A percentile compares a stretch with the other conserved stretches of the same genome.
Evolutionary conservation across 768 basidiomycete species (phyloP).

Genomic region (Crepidotus variabilis): DNA sequence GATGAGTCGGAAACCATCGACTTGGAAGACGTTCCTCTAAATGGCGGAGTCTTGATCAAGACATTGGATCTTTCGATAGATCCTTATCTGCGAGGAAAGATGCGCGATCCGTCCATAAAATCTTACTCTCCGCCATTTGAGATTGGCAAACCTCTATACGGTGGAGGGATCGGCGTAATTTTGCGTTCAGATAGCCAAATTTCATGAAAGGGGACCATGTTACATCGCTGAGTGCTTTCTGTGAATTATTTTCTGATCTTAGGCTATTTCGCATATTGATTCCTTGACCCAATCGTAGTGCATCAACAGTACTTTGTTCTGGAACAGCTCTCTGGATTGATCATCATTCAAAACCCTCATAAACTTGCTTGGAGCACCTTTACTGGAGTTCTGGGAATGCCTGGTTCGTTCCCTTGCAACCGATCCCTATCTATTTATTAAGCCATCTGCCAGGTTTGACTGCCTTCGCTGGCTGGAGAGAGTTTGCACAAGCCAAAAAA

Average conservation of each 20-base stretch:
- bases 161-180: conserved; percentile 39
- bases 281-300: conserved; percentile 21
- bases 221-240: conserved; percentile 29
- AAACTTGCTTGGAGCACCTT: conserved; percentile 46
- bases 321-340: conserved; percentile 15
- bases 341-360: conserved; percentile 34
- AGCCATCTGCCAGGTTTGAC: conserved; percentile 26
- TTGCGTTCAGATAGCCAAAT: conserved; percentile 35
- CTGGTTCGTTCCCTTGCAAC: conserved; percentile 30
- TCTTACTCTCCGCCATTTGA: conserved; percentile 25
- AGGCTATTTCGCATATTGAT: neutral
- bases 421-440: neutral
- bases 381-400: conserved; percentile 52
- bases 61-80: conserved; percentile 42
- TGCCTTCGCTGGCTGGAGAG: conserved; percentile 37
- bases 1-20: conserved; percentile 47
- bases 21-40: conserved; percentile 36
- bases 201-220: conserved; percentile 38
- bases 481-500: conserved; percentile 36
- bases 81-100: conserved; percentile 36
- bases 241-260: neutral
- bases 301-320: conserved; percentile 38
- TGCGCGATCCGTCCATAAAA: conserved; percentile 28
- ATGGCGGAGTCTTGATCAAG: conserved; percentile 49
- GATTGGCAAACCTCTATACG: conserved; percentile 29